These are phyloP conservation scores for Conticribra weissflogii DNA, from an alignment of 108 stramenopile species.

Conservation along the genomic window DNA sequence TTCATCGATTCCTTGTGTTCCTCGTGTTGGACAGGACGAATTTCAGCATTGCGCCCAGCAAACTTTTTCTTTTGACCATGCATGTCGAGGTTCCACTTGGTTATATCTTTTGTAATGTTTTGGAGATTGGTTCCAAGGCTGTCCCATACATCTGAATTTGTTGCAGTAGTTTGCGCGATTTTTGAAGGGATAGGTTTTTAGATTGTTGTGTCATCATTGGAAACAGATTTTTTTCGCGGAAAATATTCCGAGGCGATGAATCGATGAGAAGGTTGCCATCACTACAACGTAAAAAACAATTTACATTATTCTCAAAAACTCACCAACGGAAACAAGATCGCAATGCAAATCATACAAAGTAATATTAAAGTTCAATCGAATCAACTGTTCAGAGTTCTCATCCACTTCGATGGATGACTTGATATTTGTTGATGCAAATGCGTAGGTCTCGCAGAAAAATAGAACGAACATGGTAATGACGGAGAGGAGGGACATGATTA, in stretches of 20 bases:
- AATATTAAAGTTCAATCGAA: conserved; percentile 92
- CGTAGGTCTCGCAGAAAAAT: conserved; percentile 88
- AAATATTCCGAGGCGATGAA: too few species aligned
- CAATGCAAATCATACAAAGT: conserved; percentile 90
- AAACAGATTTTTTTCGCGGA: too few species aligned
- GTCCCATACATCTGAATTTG: conserved; percentile 75
- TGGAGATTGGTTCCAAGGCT: conserved; percentile 92
- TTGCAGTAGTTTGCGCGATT: not conserved
- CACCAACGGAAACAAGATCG: conserved; percentile 86
- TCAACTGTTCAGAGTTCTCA: conserved; percentile 53
- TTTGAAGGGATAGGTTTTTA: too few species aligned
- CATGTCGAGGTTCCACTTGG: conserved; percentile 95
- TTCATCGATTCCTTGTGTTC: conserved; percentile 78
- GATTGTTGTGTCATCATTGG: too few species aligned
- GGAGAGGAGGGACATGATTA: conserved; percentile 78
- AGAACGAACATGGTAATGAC: conserved; percentile 84
- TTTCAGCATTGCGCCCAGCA: conserved; percentile 90
- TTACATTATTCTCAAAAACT: too few species aligned
- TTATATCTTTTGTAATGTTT: conserved; percentile 96
- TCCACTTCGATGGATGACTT: conserved; percentile 83
- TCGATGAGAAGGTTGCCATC: too few species aligned
- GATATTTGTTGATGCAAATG: conserved; percentile 82
- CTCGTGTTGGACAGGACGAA: conserved; percentile 82
- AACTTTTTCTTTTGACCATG: conserved; percentile 75
- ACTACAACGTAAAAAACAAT: too few species aligned